These are phyloP conservation scores for Tuber brumale DNA, from an alignment of 495 filamentous ascomycete species.

Conservation along the genomic window DNA sequence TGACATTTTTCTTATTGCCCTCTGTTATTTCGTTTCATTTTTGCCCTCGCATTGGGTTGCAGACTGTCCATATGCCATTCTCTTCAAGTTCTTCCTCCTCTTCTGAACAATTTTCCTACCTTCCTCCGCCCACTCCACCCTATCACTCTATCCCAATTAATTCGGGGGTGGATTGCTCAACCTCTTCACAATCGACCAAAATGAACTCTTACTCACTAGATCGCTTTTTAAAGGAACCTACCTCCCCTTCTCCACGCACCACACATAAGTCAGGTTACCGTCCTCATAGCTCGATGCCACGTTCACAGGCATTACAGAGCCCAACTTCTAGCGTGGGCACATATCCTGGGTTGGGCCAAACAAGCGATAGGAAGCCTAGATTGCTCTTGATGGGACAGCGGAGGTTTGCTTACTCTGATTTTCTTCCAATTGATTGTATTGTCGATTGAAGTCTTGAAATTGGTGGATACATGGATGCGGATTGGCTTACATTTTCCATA, in stretches of 20 bases:
- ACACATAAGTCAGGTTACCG: constrained; percentile 3
- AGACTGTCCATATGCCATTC: constrained; percentile 1
- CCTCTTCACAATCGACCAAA: constrained; percentile 14
- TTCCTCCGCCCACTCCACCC: constrained; percentile 28
- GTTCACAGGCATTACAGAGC: constrained; percentile 19
- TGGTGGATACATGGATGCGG: constrained; percentile 15
- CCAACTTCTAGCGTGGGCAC: constrained; percentile 25
- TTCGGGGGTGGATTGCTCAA: constrained; percentile 23
- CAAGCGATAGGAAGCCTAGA: constrained; percentile 58
- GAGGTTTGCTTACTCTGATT: constrained; percentile 53
- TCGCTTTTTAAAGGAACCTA: constrained; percentile 41
- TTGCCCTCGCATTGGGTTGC: neutral
- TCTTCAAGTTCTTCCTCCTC: constrained; percentile 17
- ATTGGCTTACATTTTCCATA: constrained; percentile 36
- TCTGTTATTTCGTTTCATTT: neutral
- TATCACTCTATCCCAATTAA: constrained; percentile 34
- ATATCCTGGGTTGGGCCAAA: constrained; percentile 41
- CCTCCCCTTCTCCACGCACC: constrained; percentile 15
- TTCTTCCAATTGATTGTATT: constrained; percentile 7
- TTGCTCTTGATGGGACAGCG: constrained; percentile 92
- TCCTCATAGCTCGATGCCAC: constrained; percentile 2
- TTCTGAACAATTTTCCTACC: constrained; percentile 27
- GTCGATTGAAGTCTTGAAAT: neutral
- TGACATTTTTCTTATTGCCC: neutral
- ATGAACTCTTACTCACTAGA: constrained; percentile 42